Evolutionary conservation across 768 basidiomycete genomes (phyloP).

Genomic region (Strobilomyces confusus): DNA sequence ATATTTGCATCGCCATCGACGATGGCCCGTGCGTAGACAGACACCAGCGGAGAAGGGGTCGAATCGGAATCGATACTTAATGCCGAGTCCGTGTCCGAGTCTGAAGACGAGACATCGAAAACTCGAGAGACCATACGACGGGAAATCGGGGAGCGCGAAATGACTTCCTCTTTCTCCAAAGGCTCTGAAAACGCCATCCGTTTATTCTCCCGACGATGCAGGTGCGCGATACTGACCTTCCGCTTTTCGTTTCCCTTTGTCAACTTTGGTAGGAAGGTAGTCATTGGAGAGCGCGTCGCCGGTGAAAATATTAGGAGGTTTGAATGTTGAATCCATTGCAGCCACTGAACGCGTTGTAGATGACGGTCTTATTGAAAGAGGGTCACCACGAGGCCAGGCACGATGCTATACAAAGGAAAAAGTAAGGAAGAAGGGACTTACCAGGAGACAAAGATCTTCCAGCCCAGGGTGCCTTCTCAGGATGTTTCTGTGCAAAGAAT

Average conservation of each 20-base stretch:
- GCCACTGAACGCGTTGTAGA: background rate
- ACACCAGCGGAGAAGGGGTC: slow-evolving; percentile 3
- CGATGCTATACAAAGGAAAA: slow-evolving; percentile 5
- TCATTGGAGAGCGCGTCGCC: background rate
- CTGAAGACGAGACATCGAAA: background rate
- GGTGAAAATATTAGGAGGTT: slow-evolving; percentile 13
- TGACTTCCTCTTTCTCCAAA: background rate
- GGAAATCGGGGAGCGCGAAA: background rate
- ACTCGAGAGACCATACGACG: background rate
- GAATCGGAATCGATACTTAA: background rate
- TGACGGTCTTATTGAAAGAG: slow-evolving; percentile 9
- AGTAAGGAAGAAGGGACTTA: slow-evolving; percentile 4
- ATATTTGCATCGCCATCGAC: background rate
- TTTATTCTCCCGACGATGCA: background rate
- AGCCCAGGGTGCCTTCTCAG: slow-evolving; percentile 1
- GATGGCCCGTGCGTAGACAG: background rate
- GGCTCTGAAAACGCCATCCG: slow-evolving; percentile 5
- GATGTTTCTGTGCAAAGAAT: slow-evolving; percentile 7
- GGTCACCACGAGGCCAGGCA: slow-evolving; percentile 9
- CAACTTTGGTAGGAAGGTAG: slow-evolving; percentile 4
- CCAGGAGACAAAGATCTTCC: slow-evolving; percentile 10
- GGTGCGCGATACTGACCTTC: slow-evolving; percentile 6
- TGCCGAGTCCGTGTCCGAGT: slow-evolving; percentile 5
- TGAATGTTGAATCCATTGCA: slow-evolving; percentile 9
- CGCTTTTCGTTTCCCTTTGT: slow-evolving; percentile 21